phyloP scores from a whole-genome alignment of 2,329 filamentous ascomycete species.

The Cyphellophora attinorum region DNA sequence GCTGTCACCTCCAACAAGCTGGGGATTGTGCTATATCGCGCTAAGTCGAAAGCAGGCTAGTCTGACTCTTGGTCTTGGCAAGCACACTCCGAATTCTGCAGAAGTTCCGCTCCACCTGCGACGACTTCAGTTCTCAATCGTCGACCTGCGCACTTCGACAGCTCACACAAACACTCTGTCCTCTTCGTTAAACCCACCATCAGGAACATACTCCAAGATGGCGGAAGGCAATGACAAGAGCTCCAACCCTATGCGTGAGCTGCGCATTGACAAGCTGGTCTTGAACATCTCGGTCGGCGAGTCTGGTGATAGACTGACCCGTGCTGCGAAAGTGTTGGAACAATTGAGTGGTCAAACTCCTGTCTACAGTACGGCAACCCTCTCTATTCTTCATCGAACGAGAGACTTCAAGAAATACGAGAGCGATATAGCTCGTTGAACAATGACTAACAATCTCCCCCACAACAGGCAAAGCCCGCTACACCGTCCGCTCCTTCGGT shows the following conservation, averaged over 20 bases:
- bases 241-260: constrained; percentile 98
- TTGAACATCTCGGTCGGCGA: constrained; percentile 99
- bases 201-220: constrained; percentile 21
- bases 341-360: constrained; percentile 99
- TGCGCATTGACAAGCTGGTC: constrained; percentile 98
- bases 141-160: not conserved
- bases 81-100: no score
- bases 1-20: no score
- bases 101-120: no score
- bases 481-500: constrained; percentile 99
- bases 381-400: no score
- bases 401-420: no score
- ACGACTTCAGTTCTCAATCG: not conserved
- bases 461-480: constrained; percentile 85
- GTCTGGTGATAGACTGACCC: constrained; percentile 99
- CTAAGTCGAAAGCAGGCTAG: no score
- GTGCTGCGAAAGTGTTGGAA: constrained; percentile 99
- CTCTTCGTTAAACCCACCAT: constrained; percentile 21
- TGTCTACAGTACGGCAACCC: constrained; percentile 67
- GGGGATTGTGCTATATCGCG: no score
- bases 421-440: no score
- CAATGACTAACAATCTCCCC: no score
- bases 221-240: constrained; percentile 68
- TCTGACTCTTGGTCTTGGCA: no score
- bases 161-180: constrained; percentile 14